These are phyloP conservation scores for Pezizomycotina sp. DNA, from an alignment of 2,329 filamentous ascomycete genomes.

Conservation along the genomic window DNA sequence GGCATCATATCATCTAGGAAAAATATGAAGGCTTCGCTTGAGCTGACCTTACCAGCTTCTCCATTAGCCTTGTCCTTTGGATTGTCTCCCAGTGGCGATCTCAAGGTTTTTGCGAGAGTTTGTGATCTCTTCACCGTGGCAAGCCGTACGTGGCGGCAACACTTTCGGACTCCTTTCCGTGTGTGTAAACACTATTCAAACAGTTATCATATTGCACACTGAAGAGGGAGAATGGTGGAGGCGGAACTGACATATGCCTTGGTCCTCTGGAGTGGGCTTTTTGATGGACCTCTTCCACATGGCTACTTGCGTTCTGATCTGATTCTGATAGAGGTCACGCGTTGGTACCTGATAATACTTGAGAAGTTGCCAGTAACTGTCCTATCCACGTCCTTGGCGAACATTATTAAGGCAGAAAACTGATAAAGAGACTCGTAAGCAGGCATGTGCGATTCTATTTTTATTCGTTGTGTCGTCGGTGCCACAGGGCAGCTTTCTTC, in stretches of 20 bases:
- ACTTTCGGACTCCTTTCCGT: slow-evolving; percentile 77
- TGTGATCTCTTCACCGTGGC: slow-evolving; percentile 88
- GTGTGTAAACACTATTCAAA: slow-evolving; percentile 52
- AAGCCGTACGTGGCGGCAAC: slow-evolving; percentile 67
- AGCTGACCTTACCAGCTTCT: slow-evolving; percentile 44
- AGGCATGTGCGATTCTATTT: slow-evolving; percentile 9
- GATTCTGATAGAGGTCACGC: slow-evolving; percentile 59
- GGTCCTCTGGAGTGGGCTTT: slow-evolving; percentile 60
- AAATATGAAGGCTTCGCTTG: slow-evolving; percentile 66
- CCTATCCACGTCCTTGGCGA: slow-evolving; percentile 67
- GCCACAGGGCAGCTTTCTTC: slow-evolving; percentile 53
- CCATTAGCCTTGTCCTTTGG: slow-evolving; percentile 35
- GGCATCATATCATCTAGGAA: slow-evolving; percentile 68
- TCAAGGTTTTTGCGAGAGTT: slow-evolving; percentile 58
- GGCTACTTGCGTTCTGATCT: slow-evolving; percentile 68
- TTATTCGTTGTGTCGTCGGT: slow-evolving; percentile 25
- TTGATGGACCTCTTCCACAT: slow-evolving; percentile 67
- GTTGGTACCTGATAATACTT: slow-evolving; percentile 37
- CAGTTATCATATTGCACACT: neutral
- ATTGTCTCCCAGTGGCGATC: slow-evolving; percentile 49
- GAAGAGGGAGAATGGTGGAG: neutral
- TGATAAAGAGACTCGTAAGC: slow-evolving; percentile 46
- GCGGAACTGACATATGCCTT: slow-evolving; percentile 41
- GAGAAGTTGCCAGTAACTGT: slow-evolving; percentile 37
- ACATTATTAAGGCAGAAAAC: slow-evolving; percentile 74